Evolutionary conservation across 176 grass and related monocot species (phyloP).

Genomic region (Paspalum vaginatum): DNA sequence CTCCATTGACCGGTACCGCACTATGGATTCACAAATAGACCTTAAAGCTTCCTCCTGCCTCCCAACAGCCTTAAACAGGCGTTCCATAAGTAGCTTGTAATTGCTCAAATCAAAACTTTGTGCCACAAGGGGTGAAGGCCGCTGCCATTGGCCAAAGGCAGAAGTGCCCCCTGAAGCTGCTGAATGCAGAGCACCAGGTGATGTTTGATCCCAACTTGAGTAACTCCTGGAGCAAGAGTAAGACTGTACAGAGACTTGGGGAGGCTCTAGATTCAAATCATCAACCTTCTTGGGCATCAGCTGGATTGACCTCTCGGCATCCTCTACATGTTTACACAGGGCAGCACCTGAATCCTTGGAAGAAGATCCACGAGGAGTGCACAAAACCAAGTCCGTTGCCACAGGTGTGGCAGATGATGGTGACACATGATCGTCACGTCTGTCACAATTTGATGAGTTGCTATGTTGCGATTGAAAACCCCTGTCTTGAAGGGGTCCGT

Average conservation of each 20-base stretch:
- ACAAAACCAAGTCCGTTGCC: constrained; percentile 82
- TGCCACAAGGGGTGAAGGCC: constrained; percentile 32
- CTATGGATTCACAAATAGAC: constrained; percentile 58
- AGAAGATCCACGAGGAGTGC: constrained; percentile 56
- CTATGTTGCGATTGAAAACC: constrained; percentile 28
- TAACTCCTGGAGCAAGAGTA: constrained; percentile 36
- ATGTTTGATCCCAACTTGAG: constrained; percentile 35
- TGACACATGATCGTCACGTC: constrained; percentile 43
- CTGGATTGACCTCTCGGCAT: constrained; percentile 31
- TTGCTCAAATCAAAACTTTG: constrained; percentile 58
- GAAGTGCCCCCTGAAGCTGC: constrained; percentile 41
- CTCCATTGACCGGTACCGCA: constrained; percentile 40
- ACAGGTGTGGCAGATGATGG: constrained; percentile 63
- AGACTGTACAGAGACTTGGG: constrained; percentile 39
- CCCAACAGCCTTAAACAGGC: constrained; percentile 72
- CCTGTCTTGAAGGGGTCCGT: constrained; percentile 54
- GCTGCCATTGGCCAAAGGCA: constrained; percentile 61
- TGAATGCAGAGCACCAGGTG: constrained; percentile 40
- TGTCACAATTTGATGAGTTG: constrained; percentile 21
- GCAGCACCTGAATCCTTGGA: constrained; percentile 45
- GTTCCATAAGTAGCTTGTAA: constrained; percentile 70
- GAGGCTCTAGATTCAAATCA: constrained; percentile 45
- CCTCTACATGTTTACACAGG: constrained; percentile 30
- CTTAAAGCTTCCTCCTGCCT: constrained; percentile 86
- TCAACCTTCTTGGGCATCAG: constrained; percentile 46